These are phyloP conservation scores for Claviceps sp. DNA, from an alignment of 2,329 filamentous ascomycete species.

Conservation along the genomic window DNA sequence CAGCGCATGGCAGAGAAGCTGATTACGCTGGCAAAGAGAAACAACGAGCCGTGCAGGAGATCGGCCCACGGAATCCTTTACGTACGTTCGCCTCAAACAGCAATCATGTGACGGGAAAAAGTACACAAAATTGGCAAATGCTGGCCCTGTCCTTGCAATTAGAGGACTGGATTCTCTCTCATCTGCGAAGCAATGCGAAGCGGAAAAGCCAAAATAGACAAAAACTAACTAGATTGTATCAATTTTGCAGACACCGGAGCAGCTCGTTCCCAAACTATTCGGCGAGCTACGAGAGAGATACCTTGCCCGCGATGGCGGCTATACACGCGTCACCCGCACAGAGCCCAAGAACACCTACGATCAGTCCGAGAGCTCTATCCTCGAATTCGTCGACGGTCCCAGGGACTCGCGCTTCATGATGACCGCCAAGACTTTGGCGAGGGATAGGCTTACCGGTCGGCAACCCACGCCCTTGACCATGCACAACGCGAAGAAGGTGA, in stretches of 20 bases:
- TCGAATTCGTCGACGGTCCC: conserved; percentile 89
- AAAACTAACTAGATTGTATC: not conserved
- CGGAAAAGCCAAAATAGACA: no score
- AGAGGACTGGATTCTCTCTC: not conserved
- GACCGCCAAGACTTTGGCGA: conserved; percentile 73
- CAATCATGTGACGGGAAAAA: no score
- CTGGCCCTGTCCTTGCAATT: not conserved
- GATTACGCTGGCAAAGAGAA: conserved; percentile 85
- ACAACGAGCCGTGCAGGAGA: conserved; percentile 67
- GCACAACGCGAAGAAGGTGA: conserved; percentile 74
- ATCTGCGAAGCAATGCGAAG: not conserved
- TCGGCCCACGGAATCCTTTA: conserved; percentile 73
- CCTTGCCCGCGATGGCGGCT: conserved; percentile 66
- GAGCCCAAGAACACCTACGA: conserved; percentile 75
- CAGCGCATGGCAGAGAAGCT: conserved; percentile 88
- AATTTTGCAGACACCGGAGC: conserved; percentile 44
- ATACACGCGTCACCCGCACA: conserved; percentile 86
- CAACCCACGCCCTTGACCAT: conserved; percentile 57
- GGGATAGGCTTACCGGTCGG: conserved; percentile 41
- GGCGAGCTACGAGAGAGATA: conserved; percentile 72
- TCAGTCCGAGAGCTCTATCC: conserved; percentile 78
- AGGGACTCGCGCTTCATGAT: conserved; percentile 90
- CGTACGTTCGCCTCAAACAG: conserved; percentile 37
- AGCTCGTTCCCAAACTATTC: conserved; percentile 76
- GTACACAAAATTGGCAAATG: not conserved